These are phyloP conservation scores for Sugiyamaella pinicola DNA, from an alignment of 1,139 yeast species.

Conservation along the genomic window DNA sequence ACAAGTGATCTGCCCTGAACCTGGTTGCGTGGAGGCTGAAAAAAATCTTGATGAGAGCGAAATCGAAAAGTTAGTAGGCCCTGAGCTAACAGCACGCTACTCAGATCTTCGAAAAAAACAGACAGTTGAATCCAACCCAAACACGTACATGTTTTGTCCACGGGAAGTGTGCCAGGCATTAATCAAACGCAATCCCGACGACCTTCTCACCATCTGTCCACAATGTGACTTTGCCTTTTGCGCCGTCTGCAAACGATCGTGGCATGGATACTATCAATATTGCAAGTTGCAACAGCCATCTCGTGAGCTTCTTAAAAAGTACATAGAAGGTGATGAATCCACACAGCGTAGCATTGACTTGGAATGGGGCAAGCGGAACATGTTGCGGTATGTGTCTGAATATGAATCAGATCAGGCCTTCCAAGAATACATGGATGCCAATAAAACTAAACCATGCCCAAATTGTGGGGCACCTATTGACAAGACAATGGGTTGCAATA, in stretches of 20 bases:
- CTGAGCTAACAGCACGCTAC: slow-evolving; percentile 47
- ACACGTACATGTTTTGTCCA: slow-evolving; percentile 57
- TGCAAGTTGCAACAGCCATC: slow-evolving; percentile 53
- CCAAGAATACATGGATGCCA: slow-evolving; percentile 48
- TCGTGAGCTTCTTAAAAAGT: slow-evolving; percentile 45
- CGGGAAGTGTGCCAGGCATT: slow-evolving; percentile 50
- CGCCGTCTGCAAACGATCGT: slow-evolving; percentile 59
- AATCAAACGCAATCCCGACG: slow-evolving; percentile 53
- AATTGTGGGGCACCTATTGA: slow-evolving; percentile 57
- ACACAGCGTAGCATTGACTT: slow-evolving; percentile 48
- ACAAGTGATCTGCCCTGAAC: slow-evolving; percentile 63
- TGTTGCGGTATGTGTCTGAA: slow-evolving; percentile 50
- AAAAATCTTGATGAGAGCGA: slow-evolving; percentile 32
- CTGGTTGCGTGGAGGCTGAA: slow-evolving; percentile 28
- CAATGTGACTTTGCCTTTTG: slow-evolving; percentile 62
- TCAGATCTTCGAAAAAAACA: slow-evolving; percentile 45
- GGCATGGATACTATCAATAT: slow-evolving; percentile 61
- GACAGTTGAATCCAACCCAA: slow-evolving; percentile 54
- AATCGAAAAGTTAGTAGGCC: slow-evolving; percentile 39
- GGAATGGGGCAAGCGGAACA: slow-evolving; percentile 53
- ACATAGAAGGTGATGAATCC: slow-evolving; percentile 44
- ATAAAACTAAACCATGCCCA: slow-evolving; percentile 57
- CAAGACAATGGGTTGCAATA: slow-evolving; percentile 67
- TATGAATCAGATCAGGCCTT: slow-evolving; percentile 54
- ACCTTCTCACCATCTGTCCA: slow-evolving; percentile 56